Conservation (phyloP, 2,329 filamentous ascomycete species). For the Microdochium bolleyi region DNA sequence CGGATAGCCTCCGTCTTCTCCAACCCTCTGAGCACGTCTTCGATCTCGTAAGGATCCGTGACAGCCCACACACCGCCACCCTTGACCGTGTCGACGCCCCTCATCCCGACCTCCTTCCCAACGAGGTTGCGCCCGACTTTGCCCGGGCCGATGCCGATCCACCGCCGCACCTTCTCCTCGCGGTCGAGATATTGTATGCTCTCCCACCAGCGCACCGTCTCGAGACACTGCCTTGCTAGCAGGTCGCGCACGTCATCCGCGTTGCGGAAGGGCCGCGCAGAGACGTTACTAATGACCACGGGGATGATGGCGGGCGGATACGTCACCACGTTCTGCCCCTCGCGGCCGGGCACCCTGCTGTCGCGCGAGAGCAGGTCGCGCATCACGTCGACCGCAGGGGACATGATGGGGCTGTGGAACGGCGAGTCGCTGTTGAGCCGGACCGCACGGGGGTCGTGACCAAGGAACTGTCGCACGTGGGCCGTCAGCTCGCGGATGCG, state of each 20-base stretch:
- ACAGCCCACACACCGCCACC: conserved; percentile 92
- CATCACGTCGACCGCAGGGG: conserved; percentile 72
- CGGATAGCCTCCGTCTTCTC: conserved; percentile 53
- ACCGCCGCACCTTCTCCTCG: conserved; percentile 70
- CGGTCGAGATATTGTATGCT: conserved; percentile 85
- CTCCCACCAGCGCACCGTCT: conserved; percentile 92
- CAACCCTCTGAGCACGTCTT: conserved; percentile 56
- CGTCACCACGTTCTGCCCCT: conserved; percentile 57
- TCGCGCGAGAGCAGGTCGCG: conserved; percentile 54
- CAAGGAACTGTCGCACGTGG: conserved; percentile 81
- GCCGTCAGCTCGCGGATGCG: conserved; percentile 74
- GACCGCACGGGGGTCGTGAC: conserved; percentile 85
- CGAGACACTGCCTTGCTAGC: conserved; percentile 73
- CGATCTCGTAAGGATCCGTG: conserved; percentile 68
- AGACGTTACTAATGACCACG: conserved; percentile 67
- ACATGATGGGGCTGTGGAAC: conserved; percentile 90
- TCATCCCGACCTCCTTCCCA: conserved; percentile 90
- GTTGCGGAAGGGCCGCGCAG: conserved; percentile 66
- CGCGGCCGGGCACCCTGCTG: conserved; percentile 42
- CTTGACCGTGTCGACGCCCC: conserved; percentile 67
- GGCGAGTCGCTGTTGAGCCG: conserved; percentile 80
- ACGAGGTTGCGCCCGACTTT: conserved; percentile 92
- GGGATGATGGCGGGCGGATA: conserved; percentile 73
- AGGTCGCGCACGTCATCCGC: conserved; percentile 71
- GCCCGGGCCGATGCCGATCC: conserved; percentile 88